phyloP scores from a whole-genome alignment of 257 asterid species.

The Ehretia macrophylla region DNA sequence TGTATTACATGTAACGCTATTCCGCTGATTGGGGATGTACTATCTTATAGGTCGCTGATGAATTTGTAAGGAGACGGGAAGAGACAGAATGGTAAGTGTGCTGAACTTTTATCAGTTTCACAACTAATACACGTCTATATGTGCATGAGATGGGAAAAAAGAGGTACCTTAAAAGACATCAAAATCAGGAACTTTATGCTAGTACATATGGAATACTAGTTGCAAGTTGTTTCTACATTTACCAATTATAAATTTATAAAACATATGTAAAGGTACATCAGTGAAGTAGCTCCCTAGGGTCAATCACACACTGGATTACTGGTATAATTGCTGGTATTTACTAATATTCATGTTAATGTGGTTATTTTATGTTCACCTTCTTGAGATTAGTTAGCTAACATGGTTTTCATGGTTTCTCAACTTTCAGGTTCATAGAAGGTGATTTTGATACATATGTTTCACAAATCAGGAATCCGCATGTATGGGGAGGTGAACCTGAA shows the following conservation, averaged over 20 bases:
- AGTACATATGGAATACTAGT: neutral
- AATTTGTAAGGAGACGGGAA: conserved; percentile 71
- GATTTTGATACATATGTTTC: conserved; percentile 75
- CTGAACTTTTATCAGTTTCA: neutral
- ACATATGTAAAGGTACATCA: conserved; percentile 2
- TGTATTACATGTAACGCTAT: neutral
- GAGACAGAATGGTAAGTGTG: conserved; percentile 83
- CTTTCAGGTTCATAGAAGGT: conserved; percentile 89
- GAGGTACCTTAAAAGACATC: neutral
- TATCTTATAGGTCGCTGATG: conserved; percentile 69
- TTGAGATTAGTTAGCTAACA: neutral
- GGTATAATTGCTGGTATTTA: neutral
- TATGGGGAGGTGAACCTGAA: conserved; percentile 99
- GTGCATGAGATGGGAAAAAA: neutral
- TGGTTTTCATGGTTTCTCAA: conserved; percentile 6
- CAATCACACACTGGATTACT: too few relatives aligned
- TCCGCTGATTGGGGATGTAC: conserved; percentile 24
- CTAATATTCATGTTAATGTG: neutral
- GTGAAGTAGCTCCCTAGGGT: too few relatives aligned
- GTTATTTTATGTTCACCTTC: neutral
- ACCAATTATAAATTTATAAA: neutral
- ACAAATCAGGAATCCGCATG: conserved; percentile 72
- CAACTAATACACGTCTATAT: neutral
- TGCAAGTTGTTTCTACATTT: conserved; percentile 2
- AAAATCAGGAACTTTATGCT: neutral